A percentile compares a stretch with the other conserved stretches of the same genome.
These are phyloP conservation scores for Panicum miliaceum DNA, from an alignment of 176 grass and related monocot genomes.

Conservation along the genomic window DNA sequence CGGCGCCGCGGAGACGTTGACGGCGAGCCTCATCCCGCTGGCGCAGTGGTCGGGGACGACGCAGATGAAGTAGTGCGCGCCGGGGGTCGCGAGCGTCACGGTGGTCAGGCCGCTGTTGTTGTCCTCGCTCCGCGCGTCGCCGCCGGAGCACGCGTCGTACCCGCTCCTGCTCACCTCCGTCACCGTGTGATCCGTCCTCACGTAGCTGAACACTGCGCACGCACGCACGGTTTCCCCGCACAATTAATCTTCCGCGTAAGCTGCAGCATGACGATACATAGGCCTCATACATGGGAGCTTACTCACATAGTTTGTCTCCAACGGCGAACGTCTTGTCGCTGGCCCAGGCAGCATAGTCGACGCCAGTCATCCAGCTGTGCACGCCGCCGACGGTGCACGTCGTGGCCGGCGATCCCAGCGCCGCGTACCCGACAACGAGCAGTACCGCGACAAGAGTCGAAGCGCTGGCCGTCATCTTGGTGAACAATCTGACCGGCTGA, in stretches of 20 bases:
- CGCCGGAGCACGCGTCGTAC: conserved; percentile 62
- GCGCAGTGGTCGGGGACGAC: conserved; percentile 56
- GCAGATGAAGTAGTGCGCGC: conserved; percentile 77
- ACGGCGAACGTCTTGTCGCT: conserved; percentile 47
- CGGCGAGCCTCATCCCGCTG: conserved; percentile 63
- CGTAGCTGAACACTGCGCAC: conserved; percentile 71
- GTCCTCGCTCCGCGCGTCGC: conserved; percentile 48
- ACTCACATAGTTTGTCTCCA: conserved; percentile 63
- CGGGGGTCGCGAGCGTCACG: conserved; percentile 43
- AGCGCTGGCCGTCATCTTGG: conserved; percentile 20
- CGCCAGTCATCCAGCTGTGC: conserved; percentile 51
- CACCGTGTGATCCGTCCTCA: conserved; percentile 57
- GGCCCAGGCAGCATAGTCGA: conserved; percentile 65
- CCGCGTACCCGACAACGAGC: conserved; percentile 30
- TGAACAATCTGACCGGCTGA: background rate
- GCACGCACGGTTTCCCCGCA: background rate
- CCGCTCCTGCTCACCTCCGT: conserved; percentile 56
- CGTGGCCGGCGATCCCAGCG: conserved; percentile 46
- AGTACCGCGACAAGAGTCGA: background rate
- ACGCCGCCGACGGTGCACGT: conserved; percentile 65
- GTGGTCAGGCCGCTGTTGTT: conserved; percentile 46
- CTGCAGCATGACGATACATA: background rate
- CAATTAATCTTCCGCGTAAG: background rate
- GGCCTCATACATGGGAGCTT: background rate
- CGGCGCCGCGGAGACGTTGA: conserved; percentile 41